A percentile compares a stretch with the other conserved stretches of the same genome.
Evolutionary conservation across 2,329 filamentous ascomycete species (phyloP).

Genomic region (Fusarium transvaalense): DNA sequence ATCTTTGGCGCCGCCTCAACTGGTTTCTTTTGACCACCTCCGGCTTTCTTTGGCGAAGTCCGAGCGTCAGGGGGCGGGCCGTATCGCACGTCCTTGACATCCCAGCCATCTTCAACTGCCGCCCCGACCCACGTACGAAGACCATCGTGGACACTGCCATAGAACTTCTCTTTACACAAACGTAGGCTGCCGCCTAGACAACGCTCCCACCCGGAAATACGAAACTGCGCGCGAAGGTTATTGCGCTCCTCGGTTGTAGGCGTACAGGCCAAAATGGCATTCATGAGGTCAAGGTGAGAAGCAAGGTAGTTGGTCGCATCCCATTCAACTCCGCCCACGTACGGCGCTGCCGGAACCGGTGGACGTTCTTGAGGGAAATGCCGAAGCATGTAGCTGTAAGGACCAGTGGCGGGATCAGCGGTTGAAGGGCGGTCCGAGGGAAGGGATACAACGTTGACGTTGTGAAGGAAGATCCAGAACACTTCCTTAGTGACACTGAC

Average conservation of each 20-base stretch:
- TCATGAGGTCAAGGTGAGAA: slow-evolving; percentile 91
- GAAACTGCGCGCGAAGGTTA: slow-evolving; percentile 78
- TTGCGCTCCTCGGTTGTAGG: slow-evolving; percentile 79
- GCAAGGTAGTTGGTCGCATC: slow-evolving; percentile 97
- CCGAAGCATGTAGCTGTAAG: slow-evolving; percentile 72
- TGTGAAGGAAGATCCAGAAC: slow-evolving; percentile 98
- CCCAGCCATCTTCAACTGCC: slow-evolving; percentile 88
- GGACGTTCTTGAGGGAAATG: slow-evolving; percentile 89
- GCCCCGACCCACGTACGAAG: slow-evolving; percentile 92
- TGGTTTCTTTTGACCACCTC: slow-evolving; percentile 60
- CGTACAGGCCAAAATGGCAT: slow-evolving; percentile 87
- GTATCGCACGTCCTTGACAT: slow-evolving; percentile 82
- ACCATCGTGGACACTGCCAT: slow-evolving; percentile 89
- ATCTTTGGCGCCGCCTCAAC: slow-evolving; percentile 70
- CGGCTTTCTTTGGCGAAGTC: slow-evolving; percentile 51
- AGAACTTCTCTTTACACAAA: slow-evolving; percentile 98
- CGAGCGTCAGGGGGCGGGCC: slow-evolving; percentile 64
- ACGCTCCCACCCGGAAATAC: slow-evolving; percentile 90
- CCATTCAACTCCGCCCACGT: slow-evolving; percentile 98
- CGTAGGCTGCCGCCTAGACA: slow-evolving; percentile 86
- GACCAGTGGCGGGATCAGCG: slow-evolving; percentile 52
- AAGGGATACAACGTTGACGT: slow-evolving; percentile 85
- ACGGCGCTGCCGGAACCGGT: slow-evolving; percentile 92
- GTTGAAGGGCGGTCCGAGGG: slow-evolving; percentile 58
- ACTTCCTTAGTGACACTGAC: slow-evolving; percentile 96